Base-by-base conservation (phyloP, 208 protist genomes). In the Zelonia costaricensis region DNA sequence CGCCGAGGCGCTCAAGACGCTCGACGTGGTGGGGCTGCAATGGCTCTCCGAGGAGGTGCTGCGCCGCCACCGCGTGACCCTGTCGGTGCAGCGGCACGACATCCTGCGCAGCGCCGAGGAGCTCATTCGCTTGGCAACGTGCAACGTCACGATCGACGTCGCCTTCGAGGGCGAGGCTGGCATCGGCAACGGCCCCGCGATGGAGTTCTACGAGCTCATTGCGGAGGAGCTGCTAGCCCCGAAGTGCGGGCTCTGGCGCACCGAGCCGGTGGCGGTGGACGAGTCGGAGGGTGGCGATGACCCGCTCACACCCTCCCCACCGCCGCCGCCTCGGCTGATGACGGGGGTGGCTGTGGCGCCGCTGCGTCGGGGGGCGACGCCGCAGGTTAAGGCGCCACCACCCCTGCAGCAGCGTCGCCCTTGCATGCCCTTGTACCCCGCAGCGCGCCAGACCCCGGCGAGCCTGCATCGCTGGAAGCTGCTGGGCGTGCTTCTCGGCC, bases 181-280 rank as follows among this genome's bases (percentile, higher is more conserved):
- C 47, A 83, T 88, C 44, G 91, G 91, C 42, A 73, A 69, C 20
- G 91, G 91, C 13, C 91, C 91, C 25, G 82, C 88, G 30, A 60
- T 88, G 57, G 84, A 93, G 63, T 91, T 93, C 51, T 93, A 84
- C 48, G 80, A 84, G 58, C 55, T 87, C 59, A 43, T 94, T 7
- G 78, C 74, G 0, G 68, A 63, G 35, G 51, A 67, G 35, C 48
- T 96, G 30, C 52, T 82, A 43, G 53, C 70, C 3, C 61, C 71
- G 4, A 27, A 62, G 27, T 60, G 74, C 20, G 60, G 69, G 16
- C 77, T 91, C 62, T 93, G 80, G 79, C 62, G 67, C 45, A 86
- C 65, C 9, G 77, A 86, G 51, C 63, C 69, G 43, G 67, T 78
- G 18, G 59, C 43, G 0, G 45, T 60, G n/a, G 27, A 56, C 22